phyloP scores from a whole-genome alignment of 768 basidiomycete genomes.

The Naganishia vaughanmartiniae region DNA sequence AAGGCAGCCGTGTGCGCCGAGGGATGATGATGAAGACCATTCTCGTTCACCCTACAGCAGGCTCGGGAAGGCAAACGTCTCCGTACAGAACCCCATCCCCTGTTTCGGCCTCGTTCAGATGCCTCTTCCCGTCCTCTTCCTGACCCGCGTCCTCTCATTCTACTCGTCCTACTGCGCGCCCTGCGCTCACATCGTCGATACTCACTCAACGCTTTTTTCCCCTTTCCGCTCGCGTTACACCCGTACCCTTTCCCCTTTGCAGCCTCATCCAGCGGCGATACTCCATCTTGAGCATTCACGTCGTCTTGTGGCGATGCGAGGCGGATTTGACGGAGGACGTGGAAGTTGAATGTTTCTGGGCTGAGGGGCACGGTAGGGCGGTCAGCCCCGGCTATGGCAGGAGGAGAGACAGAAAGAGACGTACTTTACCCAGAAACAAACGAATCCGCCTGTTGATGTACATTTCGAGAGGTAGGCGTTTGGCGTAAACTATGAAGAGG shows the following conservation, averaged over 20 bases:
- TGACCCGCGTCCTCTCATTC: background rate
- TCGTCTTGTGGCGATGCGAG: constrained; percentile 35
- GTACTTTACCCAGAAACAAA: constrained; percentile 65
- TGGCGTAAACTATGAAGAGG: constrained; percentile 67
- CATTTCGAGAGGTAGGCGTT: constrained; percentile 65
- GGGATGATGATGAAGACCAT: too few species aligned
- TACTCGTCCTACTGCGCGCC: too few species aligned
- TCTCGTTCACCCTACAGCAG: too few species aligned
- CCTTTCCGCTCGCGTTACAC: constrained; percentile 69
- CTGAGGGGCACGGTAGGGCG: constrained; percentile 59
- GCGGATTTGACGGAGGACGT: constrained; percentile 50
- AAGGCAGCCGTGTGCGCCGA: too few species aligned
- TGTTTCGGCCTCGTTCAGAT: too few species aligned
- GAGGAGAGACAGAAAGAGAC: constrained; percentile 22
- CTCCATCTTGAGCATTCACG: constrained; percentile 36
- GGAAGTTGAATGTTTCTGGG: constrained; percentile 59
- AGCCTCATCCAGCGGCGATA: constrained; percentile 53
- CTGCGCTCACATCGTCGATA: too few species aligned
- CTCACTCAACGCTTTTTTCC: constrained; percentile 72
- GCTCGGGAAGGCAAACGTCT: too few species aligned
- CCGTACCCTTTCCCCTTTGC: constrained; percentile 63
- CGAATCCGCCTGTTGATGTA: constrained; percentile 58
- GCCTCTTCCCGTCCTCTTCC: too few species aligned
- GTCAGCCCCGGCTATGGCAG: background rate
- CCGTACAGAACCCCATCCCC: too few species aligned